Evolutionary conservation across 2,329 filamentous ascomycete genomes (phyloP).

Genomic region (Pseudonectria foliicola): DNA sequence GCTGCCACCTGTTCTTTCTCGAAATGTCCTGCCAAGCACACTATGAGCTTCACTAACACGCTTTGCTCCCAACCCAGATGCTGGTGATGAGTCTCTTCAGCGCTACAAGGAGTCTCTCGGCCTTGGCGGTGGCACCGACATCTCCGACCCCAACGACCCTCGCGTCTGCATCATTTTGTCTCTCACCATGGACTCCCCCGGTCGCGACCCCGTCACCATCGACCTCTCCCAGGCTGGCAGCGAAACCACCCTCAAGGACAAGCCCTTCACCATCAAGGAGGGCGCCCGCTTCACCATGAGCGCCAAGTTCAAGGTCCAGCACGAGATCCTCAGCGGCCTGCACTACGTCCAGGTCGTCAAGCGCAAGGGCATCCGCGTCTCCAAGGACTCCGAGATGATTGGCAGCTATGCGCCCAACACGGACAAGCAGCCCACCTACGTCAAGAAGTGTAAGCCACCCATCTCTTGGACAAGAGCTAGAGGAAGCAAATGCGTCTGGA

Average conservation of each 20-base stretch:
- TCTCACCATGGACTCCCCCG: slow-evolving; percentile 79
- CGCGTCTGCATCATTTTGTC: slow-evolving; percentile 91
- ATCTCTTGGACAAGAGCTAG: no score
- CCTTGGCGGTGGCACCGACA: slow-evolving; percentile 64
- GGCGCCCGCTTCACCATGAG: slow-evolving; percentile 91
- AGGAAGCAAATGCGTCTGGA: no score
- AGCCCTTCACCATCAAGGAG: slow-evolving; percentile 98
- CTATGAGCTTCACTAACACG: slow-evolving; percentile 12
- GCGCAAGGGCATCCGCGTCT: slow-evolving; percentile 76
- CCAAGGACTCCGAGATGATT: slow-evolving; percentile 98
- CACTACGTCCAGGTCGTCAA: slow-evolving; percentile 96
- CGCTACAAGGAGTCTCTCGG: slow-evolving; percentile 97
- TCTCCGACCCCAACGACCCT: slow-evolving; percentile 72
- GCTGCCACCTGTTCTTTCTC: no score
- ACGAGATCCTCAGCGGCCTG: slow-evolving; percentile 88
- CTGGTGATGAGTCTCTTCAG: slow-evolving; percentile 85
- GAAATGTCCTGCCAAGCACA: no score
- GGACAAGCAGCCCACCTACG: slow-evolving; percentile 74
- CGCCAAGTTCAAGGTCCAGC: slow-evolving; percentile 89
- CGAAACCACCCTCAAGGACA: slow-evolving; percentile 72
- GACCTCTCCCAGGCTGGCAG: slow-evolving; percentile 71
- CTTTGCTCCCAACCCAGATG: slow-evolving; percentile 35
- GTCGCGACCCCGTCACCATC: slow-evolving; percentile 78
- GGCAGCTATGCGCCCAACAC: slow-evolving; percentile 93
- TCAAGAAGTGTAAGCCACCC: slow-evolving; percentile 74